Percentiles rank a stretch among this genome's conserved stretches.
Evolutionary conservation across 805 yeast genomes (phyloP).

Genomic region (Pichia kluyveri): DNA sequence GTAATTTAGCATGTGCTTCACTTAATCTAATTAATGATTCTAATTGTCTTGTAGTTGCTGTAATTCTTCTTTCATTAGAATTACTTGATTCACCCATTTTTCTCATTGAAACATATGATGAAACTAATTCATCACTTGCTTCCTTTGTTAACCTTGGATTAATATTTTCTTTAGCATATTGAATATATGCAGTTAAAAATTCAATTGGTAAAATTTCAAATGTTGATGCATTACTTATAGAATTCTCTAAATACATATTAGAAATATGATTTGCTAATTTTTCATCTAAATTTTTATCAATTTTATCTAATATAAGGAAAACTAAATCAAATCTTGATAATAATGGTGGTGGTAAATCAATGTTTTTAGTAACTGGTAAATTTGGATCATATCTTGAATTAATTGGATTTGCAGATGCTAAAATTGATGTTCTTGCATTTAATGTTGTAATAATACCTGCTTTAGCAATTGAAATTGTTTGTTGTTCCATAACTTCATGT

Average conservation of each 20-base stretch:
- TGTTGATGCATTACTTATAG: constrained; percentile 60
- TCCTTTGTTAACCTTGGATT: constrained; percentile 73
- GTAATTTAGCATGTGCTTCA: constrained; percentile 97
- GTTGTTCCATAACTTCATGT: constrained; percentile 99
- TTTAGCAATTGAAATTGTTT: constrained; percentile 94
- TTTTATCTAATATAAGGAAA: constrained; percentile 84
- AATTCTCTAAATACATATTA: constrained; percentile 83
- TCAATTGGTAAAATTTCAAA: constrained; percentile 77
- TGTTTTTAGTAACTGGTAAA: constrained; percentile 88
- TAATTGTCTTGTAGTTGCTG: constrained; percentile 96
- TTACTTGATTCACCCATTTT: constrained; percentile 87
- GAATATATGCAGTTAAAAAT: constrained; percentile 78
- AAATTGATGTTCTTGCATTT: constrained; percentile 90
- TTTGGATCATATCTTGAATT: constrained; percentile 94
- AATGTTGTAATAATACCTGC: constrained; percentile 97
- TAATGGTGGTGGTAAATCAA: constrained; percentile 94
- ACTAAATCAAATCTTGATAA: constrained; percentile 93
- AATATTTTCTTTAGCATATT: constrained; percentile 82
- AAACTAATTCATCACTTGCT: constrained; percentile 80
- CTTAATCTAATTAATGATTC: constrained; percentile 91
- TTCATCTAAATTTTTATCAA: constrained; percentile 78
- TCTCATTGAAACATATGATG: constrained; percentile 88
- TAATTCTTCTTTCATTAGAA: constrained; percentile 72
- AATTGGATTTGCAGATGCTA: constrained; percentile 96
- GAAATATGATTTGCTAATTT: constrained; percentile 87